Evolutionary conservation across 805 yeast species (phyloP).

Genomic region (Metschnikowia cerradonensis): DNA sequence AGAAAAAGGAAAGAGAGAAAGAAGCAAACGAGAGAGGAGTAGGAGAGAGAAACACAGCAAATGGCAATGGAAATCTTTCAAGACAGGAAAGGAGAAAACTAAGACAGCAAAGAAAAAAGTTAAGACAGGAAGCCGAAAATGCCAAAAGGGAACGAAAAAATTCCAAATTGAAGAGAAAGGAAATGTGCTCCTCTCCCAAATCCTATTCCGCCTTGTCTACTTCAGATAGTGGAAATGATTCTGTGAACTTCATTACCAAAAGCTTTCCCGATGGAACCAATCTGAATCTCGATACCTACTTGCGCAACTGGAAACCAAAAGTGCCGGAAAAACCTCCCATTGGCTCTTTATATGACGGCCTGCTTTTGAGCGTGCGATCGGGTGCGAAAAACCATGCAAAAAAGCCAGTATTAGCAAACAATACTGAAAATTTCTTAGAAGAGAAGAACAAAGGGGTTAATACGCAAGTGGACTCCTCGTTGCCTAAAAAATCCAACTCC

Average conservation of each 20-base stretch:
- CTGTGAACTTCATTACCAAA: background rate
- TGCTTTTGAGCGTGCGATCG: background rate
- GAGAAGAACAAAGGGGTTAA: no score
- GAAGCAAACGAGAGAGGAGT: background rate
- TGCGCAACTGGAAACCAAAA: constrained; percentile 1
- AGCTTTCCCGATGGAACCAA: constrained; percentile 2
- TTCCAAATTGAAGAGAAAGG: background rate
- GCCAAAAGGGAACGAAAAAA: no score
- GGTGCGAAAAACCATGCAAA: background rate
- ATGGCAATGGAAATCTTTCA: no score
- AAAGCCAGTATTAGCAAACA: background rate
- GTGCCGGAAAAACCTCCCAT: background rate
- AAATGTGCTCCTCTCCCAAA: background rate
- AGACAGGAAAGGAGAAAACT: no score
- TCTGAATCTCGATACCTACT: background rate
- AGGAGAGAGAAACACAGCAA: background rate
- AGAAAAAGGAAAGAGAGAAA: background rate
- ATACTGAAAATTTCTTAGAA: background rate
- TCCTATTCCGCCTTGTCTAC: background rate
- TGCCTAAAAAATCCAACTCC: background rate
- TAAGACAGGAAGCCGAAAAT: background rate
- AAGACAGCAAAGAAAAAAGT: background rate
- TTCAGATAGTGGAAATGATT: background rate
- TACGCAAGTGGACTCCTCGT: no score
- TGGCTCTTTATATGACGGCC: background rate